Percentiles rank a stretch among this genome's conserved stretches.
These are phyloP conservation scores for Metschnikowia lunata DNA, from an alignment of 805 yeast species.

Conservation along the genomic window DNA sequence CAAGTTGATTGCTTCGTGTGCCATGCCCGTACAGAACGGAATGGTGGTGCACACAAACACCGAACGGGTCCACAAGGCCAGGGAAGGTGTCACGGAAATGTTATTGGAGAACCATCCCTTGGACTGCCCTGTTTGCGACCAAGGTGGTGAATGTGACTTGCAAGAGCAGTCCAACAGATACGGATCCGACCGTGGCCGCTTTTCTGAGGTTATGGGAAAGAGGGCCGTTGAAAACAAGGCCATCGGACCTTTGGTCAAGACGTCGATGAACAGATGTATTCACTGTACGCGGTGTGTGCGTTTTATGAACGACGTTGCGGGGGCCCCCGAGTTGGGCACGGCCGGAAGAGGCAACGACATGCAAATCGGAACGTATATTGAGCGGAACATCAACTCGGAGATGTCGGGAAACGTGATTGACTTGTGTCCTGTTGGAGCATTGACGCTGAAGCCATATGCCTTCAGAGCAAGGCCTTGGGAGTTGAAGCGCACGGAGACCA, in stretches of 20 bases:
- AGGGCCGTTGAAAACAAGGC: slow-evolving; percentile 90
- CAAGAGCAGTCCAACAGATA: slow-evolving; percentile 83
- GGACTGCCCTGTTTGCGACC: slow-evolving; percentile 91
- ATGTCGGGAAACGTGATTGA: slow-evolving; percentile 84
- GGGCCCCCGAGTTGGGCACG: slow-evolving; percentile 87
- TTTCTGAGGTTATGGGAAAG: slow-evolving; percentile 75
- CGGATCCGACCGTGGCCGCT: slow-evolving; percentile 85
- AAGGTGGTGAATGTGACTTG: slow-evolving; percentile 91
- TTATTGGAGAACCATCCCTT: slow-evolving; percentile 83
- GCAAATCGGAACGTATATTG: slow-evolving; percentile 87
- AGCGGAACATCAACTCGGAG: slow-evolving; percentile 79
- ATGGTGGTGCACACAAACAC: slow-evolving; percentile 81
- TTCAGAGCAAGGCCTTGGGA: slow-evolving; percentile 93
- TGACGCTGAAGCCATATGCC: slow-evolving; percentile 88
- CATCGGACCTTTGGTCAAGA: slow-evolving; percentile 82
- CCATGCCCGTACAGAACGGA: slow-evolving; percentile 86
- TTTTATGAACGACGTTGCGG: slow-evolving; percentile 86
- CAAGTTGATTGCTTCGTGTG: slow-evolving; percentile 85
- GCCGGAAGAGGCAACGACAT: slow-evolving; percentile 88
- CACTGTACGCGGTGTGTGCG: slow-evolving; percentile 91
- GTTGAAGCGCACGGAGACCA: slow-evolving; percentile 79
- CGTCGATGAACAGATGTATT: slow-evolving; percentile 89
- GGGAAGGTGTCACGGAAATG: slow-evolving; percentile 91
- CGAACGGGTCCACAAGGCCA: slow-evolving; percentile 73
- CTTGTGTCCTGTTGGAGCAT: slow-evolving; percentile 89